A percentile compares a stretch with the other conserved stretches of the same genome.
phyloP scores from a whole-genome alignment of 306 rosid species.

The Gynostemma pentaphyllum region DNA sequence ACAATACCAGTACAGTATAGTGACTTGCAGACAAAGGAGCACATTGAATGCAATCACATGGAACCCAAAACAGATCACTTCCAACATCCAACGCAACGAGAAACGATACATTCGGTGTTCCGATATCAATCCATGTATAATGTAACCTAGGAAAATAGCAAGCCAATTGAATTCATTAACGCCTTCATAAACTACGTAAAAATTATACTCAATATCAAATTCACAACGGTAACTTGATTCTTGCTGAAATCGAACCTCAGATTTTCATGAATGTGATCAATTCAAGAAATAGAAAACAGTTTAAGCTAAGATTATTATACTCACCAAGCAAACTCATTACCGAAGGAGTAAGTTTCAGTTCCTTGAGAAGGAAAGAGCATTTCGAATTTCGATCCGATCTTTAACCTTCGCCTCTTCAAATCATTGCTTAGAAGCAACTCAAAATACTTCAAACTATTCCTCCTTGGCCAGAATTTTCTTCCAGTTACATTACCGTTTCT shows the following conservation, averaged over 20 bases:
- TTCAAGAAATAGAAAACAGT: not conserved
- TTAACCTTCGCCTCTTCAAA: constrained; percentile 28
- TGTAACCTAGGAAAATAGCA: constrained; percentile 41
- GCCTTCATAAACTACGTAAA: not conserved
- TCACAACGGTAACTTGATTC: no score
- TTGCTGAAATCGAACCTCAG: no score
- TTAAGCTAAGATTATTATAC: constrained; percentile 15
- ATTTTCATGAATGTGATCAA: no score
- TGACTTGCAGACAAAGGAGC: constrained; percentile 53
- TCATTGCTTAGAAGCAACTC: constrained; percentile 32
- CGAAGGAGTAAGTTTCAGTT: constrained; percentile 39
- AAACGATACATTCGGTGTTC: constrained; percentile 63
- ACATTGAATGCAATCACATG: constrained; percentile 68
- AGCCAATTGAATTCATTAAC: not conserved
- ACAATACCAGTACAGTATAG: constrained; percentile 43
- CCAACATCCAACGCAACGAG: constrained; percentile 75
- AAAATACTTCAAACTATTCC: constrained; percentile 27
- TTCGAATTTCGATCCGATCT: constrained; percentile 31
- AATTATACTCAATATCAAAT: not conserved
- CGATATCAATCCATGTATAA: constrained; percentile 60
- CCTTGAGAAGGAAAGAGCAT: constrained; percentile 51
- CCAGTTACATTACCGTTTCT: constrained; percentile 16
- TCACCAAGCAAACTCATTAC: constrained; percentile 62
- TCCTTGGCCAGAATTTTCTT: constrained; percentile 26
- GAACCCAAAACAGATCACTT: constrained; percentile 72